A percentile compares a stretch with the other conserved stretches of the same genome.
Conservation (phyloP, 352 stramenopile genomes). For the Phytophthora nicotianae region DNA sequence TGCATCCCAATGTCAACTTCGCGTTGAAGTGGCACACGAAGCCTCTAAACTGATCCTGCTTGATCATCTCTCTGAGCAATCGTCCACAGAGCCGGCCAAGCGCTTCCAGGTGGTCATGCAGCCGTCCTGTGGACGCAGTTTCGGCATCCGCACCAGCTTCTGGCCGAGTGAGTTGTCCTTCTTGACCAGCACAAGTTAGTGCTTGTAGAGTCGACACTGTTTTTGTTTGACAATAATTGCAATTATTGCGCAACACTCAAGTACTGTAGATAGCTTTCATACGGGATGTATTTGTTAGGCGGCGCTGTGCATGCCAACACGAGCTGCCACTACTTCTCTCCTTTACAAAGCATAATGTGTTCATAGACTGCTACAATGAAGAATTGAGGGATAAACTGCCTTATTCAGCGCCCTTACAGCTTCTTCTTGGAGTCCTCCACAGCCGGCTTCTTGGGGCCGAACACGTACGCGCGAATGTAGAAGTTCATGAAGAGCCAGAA, state of each 20-base stretch:
- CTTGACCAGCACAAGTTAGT: conserved; percentile 79
- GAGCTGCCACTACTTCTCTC: conserved; percentile 12
- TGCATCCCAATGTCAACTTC: too few relatives aligned
- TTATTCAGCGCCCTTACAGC: conserved; percentile 28
- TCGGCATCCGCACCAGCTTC: conserved; percentile 69
- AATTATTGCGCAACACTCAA: too few relatives aligned
- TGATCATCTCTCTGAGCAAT: conserved; percentile 24
- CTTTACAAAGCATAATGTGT: conserved; percentile 23
- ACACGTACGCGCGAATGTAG: conserved; percentile 92
- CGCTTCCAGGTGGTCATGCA: conserved; percentile 81
- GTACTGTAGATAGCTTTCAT: conserved; percentile 15
- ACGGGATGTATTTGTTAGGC: conserved; percentile 21
- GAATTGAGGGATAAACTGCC: conserved; percentile 16
- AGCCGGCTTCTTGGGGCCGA: conserved; percentile 44
- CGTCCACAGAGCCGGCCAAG: conserved; percentile 39
- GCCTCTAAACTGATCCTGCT: too few relatives aligned
- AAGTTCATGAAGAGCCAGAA: conserved; percentile 97
- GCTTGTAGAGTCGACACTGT: too few relatives aligned
- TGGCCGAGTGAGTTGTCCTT: conserved; percentile 74
- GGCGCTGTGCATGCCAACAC: too few relatives aligned
- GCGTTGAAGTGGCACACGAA: too few relatives aligned
- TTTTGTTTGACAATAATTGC: too few relatives aligned
- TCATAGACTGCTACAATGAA: conserved; percentile 17
- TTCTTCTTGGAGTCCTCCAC: conserved; percentile 44
- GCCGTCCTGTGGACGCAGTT: conserved; percentile 70